Base-by-base conservation (phyloP, 192 early-diverging fungal species). In the Coemansia sp. region DNA sequence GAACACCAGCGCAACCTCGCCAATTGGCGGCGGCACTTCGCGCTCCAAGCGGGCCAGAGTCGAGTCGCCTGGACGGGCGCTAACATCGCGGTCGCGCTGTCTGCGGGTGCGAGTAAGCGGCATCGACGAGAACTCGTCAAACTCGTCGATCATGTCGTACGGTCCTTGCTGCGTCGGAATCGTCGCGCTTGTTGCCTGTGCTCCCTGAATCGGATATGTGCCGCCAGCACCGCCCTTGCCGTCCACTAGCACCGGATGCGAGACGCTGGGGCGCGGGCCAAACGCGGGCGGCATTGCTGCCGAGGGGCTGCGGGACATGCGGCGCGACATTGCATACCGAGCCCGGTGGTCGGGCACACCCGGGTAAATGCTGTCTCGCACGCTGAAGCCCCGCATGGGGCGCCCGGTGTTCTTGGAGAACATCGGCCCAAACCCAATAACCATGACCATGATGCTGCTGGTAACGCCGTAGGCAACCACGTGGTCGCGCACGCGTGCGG, bases 1-100 rank as follows among this genome's bases (percentile, higher is more conserved):
- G 58, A 96, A 96, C 9, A 94, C 92, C 51, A 96, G 74, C 0
- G 89, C 92, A 30, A 96, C 81, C 59, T 90, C 84, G 28, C 91
- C 91, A 0, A 83, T 81, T 2, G 94, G 94, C 29, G 92, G 92
- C 21, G 86, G 81, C 32, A 95, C 89, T 61, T 95, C 93, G 46
- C 85, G 79, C 31, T 87, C 85, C 8, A 89, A 62, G 2, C 87
- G 71, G 3, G 85, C 85, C 48, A 88, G 72, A 6, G 78, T 86
- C 56, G 83, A 83, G 46, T 81, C 82, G 32, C 64, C 74, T 4
- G 80, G 73, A 4, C 68, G 64, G 23, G 58, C 69, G 27, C 57
- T 80, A 53, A 69, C 80, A 46, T 67, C 75, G 35, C 69, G 68
- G 47, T 73, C 70, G 28, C 78, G 67, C 56, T 66, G 64, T 25